Conservation (phyloP, 257 asterid species). For the Solanum chmielewskii region DNA sequence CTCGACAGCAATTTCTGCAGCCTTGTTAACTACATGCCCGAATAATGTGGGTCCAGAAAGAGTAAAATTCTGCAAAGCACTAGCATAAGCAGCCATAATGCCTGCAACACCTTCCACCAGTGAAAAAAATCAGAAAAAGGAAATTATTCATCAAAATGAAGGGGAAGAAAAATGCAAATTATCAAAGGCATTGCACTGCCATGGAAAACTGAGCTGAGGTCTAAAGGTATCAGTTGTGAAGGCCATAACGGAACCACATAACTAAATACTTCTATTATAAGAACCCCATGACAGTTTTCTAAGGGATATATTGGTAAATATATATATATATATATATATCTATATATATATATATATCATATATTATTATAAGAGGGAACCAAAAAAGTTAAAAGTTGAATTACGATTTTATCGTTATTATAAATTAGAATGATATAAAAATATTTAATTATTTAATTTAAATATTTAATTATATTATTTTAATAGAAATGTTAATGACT, state of each 20-base stretch:
- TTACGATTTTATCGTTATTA: too few species aligned
- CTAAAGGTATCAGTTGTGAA: neutral
- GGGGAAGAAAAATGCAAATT: neutral
- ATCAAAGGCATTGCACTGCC: neutral
- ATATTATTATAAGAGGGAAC: too few species aligned
- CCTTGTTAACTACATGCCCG: conserved; percentile 64
- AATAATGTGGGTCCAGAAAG: conserved; percentile 78
- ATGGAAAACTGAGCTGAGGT: neutral
- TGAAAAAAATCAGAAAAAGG: neutral
- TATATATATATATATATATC: too few species aligned
- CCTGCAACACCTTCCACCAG: conserved; percentile 75
- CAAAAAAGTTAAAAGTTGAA: too few species aligned
- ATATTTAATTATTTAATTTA: too few species aligned
- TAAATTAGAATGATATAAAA: too few species aligned
- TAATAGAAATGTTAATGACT: too few species aligned
- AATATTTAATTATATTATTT: too few species aligned
- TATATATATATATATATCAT: too few species aligned
- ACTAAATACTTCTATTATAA: neutral
- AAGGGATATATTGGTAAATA: neutral
- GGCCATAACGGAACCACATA: neutral
- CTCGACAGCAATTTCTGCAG: conserved; percentile 56
- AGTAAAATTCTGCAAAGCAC: conserved; percentile 42
- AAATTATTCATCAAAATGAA: neutral
- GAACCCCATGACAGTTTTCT: neutral
- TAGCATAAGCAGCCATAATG: conserved; percentile 67